A percentile compares a stretch with the other conserved stretches of the same genome.
Evolutionary conservation across 202 grass and related monocot genomes (phyloP).

Genomic region (Panicum hallii): DNA sequence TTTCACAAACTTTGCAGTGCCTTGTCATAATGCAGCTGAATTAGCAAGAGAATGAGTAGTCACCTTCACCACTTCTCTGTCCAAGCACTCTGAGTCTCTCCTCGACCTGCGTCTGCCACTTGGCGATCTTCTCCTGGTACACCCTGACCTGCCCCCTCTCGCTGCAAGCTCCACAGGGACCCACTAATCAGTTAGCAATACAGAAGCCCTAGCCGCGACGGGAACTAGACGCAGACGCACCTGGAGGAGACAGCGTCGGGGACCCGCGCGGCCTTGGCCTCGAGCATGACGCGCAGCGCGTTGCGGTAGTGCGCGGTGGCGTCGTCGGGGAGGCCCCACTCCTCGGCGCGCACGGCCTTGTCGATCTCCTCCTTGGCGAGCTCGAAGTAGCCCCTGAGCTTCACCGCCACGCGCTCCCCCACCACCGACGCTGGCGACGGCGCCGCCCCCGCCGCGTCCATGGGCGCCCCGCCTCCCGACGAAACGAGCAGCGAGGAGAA

Average conservation of each 20-base stretch:
- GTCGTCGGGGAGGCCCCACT: constrained; percentile 79
- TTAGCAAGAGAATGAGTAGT: not conserved
- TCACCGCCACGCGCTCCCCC: constrained; percentile 81
- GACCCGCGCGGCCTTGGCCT: constrained; percentile 86
- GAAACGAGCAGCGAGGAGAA: constrained; percentile 57
- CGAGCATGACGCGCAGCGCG: constrained; percentile 78
- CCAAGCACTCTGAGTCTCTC: constrained; percentile 77
- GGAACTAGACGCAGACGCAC: constrained; percentile 28
- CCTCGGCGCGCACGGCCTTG: constrained; percentile 90
- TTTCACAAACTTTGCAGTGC: not conserved
- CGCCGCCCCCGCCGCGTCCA: constrained; percentile 46
- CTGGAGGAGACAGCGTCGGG: constrained; percentile 78
- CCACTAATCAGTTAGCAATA: constrained; percentile 8
- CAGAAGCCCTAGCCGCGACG: not conserved
- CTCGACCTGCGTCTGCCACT: constrained; percentile 82
- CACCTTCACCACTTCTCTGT: constrained; percentile 68
- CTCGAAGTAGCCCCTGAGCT: constrained; percentile 96
- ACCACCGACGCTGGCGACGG: constrained; percentile 64
- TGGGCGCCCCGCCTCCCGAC: constrained; percentile 7
- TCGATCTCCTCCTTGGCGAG: constrained; percentile 98
- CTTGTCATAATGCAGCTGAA: not conserved
- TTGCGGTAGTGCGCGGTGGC: constrained; percentile 81
- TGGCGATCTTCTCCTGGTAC: constrained; percentile 96
- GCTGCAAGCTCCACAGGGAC: constrained; percentile 46
- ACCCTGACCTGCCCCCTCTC: constrained; percentile 74